Percentiles rank a stretch among this genome's conserved stretches.
phyloP scores from a whole-genome alignment of 371 early-diverging fungal species.

The Mucor velutinosus region DNA sequence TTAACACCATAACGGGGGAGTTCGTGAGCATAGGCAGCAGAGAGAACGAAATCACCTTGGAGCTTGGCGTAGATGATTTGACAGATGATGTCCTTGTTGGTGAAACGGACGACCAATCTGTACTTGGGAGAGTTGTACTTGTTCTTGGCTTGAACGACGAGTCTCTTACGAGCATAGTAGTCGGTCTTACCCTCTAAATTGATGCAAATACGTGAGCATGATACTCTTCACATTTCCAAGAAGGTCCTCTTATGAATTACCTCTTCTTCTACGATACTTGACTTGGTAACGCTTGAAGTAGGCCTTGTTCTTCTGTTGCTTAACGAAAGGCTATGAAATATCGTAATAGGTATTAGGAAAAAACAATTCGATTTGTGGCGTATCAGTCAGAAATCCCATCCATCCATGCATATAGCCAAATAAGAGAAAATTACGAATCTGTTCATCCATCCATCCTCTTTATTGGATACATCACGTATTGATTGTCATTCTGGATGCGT shows the following conservation, averaged over 20 bases:
- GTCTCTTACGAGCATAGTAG: slow-evolving; percentile 99
- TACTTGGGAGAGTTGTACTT: slow-evolving; percentile 99
- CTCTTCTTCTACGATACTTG: slow-evolving; percentile 98
- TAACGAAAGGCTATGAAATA: background rate
- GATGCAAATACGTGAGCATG: no score
- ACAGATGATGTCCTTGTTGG: slow-evolving; percentile 97
- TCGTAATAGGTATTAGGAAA: background rate
- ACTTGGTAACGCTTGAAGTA: slow-evolving; percentile 99
- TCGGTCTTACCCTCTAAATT: slow-evolving; percentile 98
- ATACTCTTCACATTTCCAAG: no score
- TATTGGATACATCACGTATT: background rate
- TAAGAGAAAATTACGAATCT: background rate
- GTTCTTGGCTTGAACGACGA: slow-evolving; percentile 99
- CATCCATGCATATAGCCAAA: slow-evolving; percentile 12
- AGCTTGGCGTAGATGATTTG: slow-evolving; percentile 99
- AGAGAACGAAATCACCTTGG: slow-evolving; percentile 97
- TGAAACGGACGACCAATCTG: slow-evolving; percentile 99
- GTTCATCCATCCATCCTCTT: background rate
- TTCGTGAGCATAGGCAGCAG: slow-evolving; percentile 99
- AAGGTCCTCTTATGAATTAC: no score
- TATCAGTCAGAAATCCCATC: slow-evolving; percentile 10
- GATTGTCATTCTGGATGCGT: background rate
- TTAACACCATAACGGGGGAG: slow-evolving; percentile 97
- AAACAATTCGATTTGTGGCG: background rate
- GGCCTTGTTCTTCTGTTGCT: slow-evolving; percentile 62